Conservation (phyloP, 2,329 filamentous ascomycete species). For the Ophiosphaerella korrae region DNA sequence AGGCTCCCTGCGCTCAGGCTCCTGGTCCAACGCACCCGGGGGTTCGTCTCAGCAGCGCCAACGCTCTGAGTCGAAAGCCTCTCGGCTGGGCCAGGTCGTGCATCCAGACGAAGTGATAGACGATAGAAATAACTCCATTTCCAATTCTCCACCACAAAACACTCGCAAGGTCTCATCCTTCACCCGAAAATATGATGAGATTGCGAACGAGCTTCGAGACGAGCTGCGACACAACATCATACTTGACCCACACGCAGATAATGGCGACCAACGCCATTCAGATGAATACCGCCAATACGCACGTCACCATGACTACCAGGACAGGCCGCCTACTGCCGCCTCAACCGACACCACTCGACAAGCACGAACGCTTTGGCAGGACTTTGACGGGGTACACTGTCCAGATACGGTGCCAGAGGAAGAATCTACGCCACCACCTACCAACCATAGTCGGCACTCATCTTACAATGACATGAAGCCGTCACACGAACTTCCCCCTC, state of each 20-base stretch:
- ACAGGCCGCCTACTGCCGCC: constrained; percentile 58
- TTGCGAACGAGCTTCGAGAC: constrained; percentile 41
- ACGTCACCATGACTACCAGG: constrained; percentile 37
- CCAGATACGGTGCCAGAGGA: constrained; percentile 54
- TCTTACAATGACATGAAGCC: constrained; percentile 53
- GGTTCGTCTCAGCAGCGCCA: constrained; percentile 37
- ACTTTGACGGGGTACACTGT: constrained; percentile 83
- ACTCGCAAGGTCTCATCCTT: constrained; percentile 44
- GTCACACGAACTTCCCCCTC: constrained; percentile 21
- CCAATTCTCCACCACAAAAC: constrained; percentile 25
- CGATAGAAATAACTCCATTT: constrained; percentile 7
- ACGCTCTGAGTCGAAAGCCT: constrained; percentile 49
- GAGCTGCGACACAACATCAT: constrained; percentile 32
- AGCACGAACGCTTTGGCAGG: constrained; percentile 70
- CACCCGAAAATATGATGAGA: constrained; percentile 44
- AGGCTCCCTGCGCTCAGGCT: constrained; percentile 62
- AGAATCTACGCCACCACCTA: constrained; percentile 29
- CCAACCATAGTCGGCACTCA: constrained; percentile 32
- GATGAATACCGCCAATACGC: constrained; percentile 12
- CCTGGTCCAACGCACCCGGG: constrained; percentile 43
- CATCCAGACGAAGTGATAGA: constrained; percentile 41
- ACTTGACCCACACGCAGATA: constrained; percentile 11
- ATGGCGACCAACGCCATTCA: constrained; percentile 10
- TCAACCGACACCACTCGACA: constrained; percentile 69
- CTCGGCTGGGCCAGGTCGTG: constrained; percentile 49